A percentile compares a stretch with the other conserved stretches of the same genome.
These are phyloP conservation scores for Naegleria gruberi DNA, from an alignment of 208 protist genomes.

Conservation along the genomic window DNA sequence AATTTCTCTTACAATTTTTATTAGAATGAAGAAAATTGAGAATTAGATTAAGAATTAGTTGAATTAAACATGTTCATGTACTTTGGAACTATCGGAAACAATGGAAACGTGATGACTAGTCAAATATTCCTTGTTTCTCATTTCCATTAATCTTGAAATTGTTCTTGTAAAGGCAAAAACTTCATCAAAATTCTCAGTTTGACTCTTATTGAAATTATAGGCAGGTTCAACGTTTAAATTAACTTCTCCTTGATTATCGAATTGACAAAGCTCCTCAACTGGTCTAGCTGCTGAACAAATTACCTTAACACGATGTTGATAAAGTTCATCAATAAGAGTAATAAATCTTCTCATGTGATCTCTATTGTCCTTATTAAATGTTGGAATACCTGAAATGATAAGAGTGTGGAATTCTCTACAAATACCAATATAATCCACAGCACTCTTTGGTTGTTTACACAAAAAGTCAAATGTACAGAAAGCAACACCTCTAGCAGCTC, in stretches of 20 bases:
- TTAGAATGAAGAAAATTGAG: too few relatives aligned
- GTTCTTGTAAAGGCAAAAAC: constrained; percentile 48
- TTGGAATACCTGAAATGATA: constrained; percentile 45
- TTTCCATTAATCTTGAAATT: constrained; percentile 49
- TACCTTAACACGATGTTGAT: constrained; percentile 50
- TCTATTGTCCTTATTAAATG: constrained; percentile 34
- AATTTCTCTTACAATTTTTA: too few relatives aligned
- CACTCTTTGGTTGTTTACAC: constrained; percentile 39
- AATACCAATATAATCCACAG: constrained; percentile 49
- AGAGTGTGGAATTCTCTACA: constrained; percentile 49
- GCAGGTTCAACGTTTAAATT: background rate
- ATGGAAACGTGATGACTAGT: background rate
- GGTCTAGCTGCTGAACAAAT: constrained; percentile 33
- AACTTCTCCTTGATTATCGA: background rate
- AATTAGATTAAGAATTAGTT: too few relatives aligned
- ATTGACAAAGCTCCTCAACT: constrained; percentile 31
- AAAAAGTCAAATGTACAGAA: constrained; percentile 47
- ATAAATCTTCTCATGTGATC: constrained; percentile 54
- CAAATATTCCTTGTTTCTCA: constrained; percentile 51
- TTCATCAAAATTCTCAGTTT: constrained; percentile 40
- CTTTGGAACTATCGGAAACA: background rate
- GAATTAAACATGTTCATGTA: background rate
- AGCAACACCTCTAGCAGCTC: constrained; percentile 31
- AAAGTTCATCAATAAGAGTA: constrained; percentile 52
- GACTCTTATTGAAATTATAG: background rate